These are phyloP conservation scores for Apiosordaria backusii DNA, from an alignment of 495 filamentous ascomycete genomes.

Conservation along the genomic window DNA sequence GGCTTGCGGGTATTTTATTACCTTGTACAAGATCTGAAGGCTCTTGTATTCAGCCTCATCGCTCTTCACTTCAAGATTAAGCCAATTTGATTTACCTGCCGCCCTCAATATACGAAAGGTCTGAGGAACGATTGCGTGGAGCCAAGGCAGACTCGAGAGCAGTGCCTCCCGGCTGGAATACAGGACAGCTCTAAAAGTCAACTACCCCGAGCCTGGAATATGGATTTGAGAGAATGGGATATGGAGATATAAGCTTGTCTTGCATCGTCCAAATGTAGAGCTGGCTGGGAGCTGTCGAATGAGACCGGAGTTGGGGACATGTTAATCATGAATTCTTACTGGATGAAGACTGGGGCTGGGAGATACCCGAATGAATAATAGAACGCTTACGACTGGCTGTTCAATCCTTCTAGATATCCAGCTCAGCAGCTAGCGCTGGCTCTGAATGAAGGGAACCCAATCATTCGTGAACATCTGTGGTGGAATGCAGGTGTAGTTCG, in stretches of 20 bases:
- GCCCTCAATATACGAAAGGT: neutral
- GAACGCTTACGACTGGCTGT: neutral
- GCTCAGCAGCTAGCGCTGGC: neutral
- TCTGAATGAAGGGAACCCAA: neutral
- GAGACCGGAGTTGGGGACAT: neutral
- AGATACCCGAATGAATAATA: neutral
- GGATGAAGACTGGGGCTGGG: neutral
- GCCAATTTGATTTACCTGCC: slow-evolving; percentile 57
- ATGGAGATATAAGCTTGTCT: neutral
- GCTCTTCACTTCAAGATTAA: slow-evolving; percentile 98
- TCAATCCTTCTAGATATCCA: neutral
- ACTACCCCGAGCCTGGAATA: neutral
- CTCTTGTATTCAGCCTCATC: slow-evolving; percentile 93
- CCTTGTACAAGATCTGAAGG: slow-evolving; percentile 95
- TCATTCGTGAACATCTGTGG: neutral
- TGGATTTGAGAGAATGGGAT: neutral
- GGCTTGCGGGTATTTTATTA: slow-evolving; percentile 99
- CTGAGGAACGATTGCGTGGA: neutral
- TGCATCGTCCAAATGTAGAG: neutral
- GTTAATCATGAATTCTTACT: neutral
- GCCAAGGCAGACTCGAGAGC: neutral
- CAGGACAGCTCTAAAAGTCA: neutral
- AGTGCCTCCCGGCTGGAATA: neutral
- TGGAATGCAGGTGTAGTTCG: neutral
- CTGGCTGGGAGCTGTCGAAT: neutral